Base-by-base conservation (phyloP, 495 filamentous ascomycete genomes). In the Aspergillus wentii region DNA sequence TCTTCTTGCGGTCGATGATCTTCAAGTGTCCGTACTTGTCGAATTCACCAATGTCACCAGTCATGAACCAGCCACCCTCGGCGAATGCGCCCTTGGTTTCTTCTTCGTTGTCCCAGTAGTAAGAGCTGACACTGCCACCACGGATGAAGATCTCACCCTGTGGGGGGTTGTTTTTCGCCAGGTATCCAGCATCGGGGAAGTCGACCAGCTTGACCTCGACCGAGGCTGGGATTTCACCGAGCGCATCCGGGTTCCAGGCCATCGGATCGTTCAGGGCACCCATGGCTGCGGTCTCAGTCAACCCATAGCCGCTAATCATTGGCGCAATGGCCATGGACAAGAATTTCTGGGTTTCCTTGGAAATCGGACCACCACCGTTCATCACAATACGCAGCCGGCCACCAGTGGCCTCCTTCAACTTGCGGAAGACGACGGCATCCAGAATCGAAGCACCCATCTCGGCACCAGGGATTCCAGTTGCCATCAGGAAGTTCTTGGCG, bases 1-100 rank as follows among this genome's bases (percentile, higher is more conserved):
- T 96, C 83, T 96, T 96, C 85, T 95, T 96, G 52, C 89, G 86
- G 64, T 96, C 89, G 52, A 96, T 94, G 61, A 96, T 85, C 52
- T 74, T 78, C 34, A 96, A 67, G 54, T 94, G 82, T 42, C 89
- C 89, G 52, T 82, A 76, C 42, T 67, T 53, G 56, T 91, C 84
- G 64, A 84, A 96, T 68, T 96, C 86, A 51, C 89, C 89, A 51
- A 96, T 91, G 50, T 96, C 89, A 34, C 89, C 89, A 26, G 89
- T 94, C 80, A 82, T 91, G 76, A 95, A 96, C 89, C 89, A 96
- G 15, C 86, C 88, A 54, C 88, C 90, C 8, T 75, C 69, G 17
- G 82, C 78, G 37, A 86, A 71, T 8, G 83, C 71, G 35, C 74
- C 79, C 59, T 84, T 78, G 30, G 86, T 95, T 66, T 95, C 88